Conservation (phyloP, 345 rosid genomes). For the Gossypium mustelinum region DNA sequence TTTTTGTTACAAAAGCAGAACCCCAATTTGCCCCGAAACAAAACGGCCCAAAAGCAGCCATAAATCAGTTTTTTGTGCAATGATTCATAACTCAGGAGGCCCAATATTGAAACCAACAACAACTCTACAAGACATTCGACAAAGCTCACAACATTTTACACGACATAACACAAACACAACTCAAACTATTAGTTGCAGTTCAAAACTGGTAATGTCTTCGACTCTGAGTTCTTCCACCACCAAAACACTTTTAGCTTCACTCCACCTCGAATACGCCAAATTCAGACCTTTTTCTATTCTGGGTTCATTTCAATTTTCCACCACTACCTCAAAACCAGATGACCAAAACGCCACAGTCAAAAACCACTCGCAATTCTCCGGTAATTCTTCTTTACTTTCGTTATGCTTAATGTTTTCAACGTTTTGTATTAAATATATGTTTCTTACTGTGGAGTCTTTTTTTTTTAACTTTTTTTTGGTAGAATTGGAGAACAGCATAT, state of each 20-base stretch:
- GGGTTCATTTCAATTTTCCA: slow-evolving; percentile 21
- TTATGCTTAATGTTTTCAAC: not conserved
- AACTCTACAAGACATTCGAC: not conserved
- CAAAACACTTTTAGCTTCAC: not conserved
- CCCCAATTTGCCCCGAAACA: not conserved
- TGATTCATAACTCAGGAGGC: not conserved
- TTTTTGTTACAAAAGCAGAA: not conserved
- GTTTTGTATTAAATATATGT: not conserved
- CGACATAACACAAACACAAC: not conserved
- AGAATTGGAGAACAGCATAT: slow-evolving; percentile 71
- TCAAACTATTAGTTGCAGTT: not conserved
- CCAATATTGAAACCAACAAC: not conserved
- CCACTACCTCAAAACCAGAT: slow-evolving; percentile 23
- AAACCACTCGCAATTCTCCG: slow-evolving; percentile 23
- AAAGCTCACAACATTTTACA: not conserved
- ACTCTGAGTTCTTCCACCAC: not conserved
- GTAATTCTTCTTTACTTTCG: slow-evolving; percentile 19
- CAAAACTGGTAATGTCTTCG: not conserved
- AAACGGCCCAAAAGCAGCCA: not conserved
- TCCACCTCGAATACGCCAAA: slow-evolving; percentile 20
- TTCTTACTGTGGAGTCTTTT: not conserved
- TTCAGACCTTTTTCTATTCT: slow-evolving; percentile 27
- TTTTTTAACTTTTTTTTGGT: not conserved
- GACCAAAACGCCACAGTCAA: slow-evolving; percentile 12
- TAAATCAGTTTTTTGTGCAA: not conserved